These are phyloP conservation scores for Echinosophora koreensis DNA, from an alignment of 306 rosid species.

Conservation along the genomic window DNA sequence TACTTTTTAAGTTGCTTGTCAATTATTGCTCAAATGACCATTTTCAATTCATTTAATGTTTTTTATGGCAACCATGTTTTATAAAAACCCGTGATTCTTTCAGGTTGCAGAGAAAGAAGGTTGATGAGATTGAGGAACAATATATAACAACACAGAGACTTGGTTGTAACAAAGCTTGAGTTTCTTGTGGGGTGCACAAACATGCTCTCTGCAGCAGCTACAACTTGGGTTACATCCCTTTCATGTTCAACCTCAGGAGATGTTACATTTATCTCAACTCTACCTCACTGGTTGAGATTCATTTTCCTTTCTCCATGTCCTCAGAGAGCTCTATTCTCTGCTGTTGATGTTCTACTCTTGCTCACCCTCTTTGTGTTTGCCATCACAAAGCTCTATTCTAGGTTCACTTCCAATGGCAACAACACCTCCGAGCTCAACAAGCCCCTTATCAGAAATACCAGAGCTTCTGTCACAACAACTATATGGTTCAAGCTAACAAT, in stretches of 20 bases:
- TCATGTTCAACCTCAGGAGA: constrained; percentile 67
- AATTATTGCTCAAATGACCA: not conserved
- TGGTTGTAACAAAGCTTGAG: not conserved
- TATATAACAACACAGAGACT: not conserved
- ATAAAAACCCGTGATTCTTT: not conserved
- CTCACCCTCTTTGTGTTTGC: constrained; percentile 61
- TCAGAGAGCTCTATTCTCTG: constrained; percentile 76
- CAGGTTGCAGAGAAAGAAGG: constrained; percentile 27
- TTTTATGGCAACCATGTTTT: not conserved
- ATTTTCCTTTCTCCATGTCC: constrained; percentile 86
- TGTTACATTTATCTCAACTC: constrained; percentile 45
- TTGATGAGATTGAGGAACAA: constrained; percentile 1
- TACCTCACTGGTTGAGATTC: constrained; percentile 73
- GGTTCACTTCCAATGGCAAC: constrained; percentile 51
- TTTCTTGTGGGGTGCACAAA: constrained; percentile 24
- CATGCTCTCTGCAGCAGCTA: constrained; percentile 57
- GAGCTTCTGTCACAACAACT: constrained; percentile 50
- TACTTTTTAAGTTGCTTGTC: not conserved
- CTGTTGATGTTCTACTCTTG: constrained; percentile 60
- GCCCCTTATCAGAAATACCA: constrained; percentile 55
- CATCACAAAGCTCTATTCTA: constrained; percentile 59
- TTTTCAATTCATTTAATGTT: not conserved
- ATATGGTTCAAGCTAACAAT: constrained; percentile 71
- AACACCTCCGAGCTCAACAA: constrained; percentile 53
- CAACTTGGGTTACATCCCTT: constrained; percentile 63